These are phyloP conservation scores for Pseudogymnoascus sp. DNA, from an alignment of 2,329 filamentous ascomycete species.

Conservation along the genomic window DNA sequence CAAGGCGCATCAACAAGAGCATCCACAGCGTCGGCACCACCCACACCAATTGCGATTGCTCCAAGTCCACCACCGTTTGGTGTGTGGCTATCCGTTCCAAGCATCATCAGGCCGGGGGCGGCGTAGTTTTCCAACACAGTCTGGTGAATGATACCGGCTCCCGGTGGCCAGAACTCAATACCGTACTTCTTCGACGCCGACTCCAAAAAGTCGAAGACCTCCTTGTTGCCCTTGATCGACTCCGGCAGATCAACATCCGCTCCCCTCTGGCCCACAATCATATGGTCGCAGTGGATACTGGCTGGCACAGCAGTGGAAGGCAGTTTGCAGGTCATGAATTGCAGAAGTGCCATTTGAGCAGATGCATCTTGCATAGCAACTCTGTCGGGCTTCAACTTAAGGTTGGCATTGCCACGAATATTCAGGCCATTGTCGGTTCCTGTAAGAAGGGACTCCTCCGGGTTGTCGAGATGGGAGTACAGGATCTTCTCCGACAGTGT, in stretches of 20 bases:
- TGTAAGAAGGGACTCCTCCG: slow-evolving; percentile 76
- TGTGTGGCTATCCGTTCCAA: slow-evolving; percentile 94
- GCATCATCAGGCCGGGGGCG: slow-evolving; percentile 96
- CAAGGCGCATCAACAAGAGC: slow-evolving; percentile 92
- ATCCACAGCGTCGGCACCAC: slow-evolving; percentile 94
- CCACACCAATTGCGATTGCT: slow-evolving; percentile 92
- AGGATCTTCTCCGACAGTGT: slow-evolving; percentile 97
- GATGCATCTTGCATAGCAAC: slow-evolving; percentile 99
- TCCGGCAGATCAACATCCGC: slow-evolving; percentile 76
- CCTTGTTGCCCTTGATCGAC: slow-evolving; percentile 85
- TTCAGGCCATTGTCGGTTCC: slow-evolving; percentile 75
- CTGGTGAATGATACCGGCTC: slow-evolving; percentile 94
- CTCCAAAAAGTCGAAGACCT: slow-evolving; percentile 96
- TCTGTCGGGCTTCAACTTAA: slow-evolving; percentile 94
- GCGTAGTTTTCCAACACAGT: slow-evolving; percentile 97
- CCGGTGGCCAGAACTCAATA: slow-evolving; percentile 92
- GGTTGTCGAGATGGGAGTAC: slow-evolving; percentile 86
- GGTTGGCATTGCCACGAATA: slow-evolving; percentile 79
- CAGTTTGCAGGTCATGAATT: slow-evolving; percentile 96
- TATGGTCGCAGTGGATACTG: slow-evolving; percentile 97
- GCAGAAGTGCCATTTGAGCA: slow-evolving; percentile 93
- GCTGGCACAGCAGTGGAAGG: slow-evolving; percentile 86
- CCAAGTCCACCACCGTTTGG: slow-evolving; percentile 94
- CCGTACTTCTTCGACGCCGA: slow-evolving; percentile 85
- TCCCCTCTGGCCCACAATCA: slow-evolving; percentile 92